Conservation (phyloP, 164 flowering plant species). For the Amborella trichopoda region DNA sequence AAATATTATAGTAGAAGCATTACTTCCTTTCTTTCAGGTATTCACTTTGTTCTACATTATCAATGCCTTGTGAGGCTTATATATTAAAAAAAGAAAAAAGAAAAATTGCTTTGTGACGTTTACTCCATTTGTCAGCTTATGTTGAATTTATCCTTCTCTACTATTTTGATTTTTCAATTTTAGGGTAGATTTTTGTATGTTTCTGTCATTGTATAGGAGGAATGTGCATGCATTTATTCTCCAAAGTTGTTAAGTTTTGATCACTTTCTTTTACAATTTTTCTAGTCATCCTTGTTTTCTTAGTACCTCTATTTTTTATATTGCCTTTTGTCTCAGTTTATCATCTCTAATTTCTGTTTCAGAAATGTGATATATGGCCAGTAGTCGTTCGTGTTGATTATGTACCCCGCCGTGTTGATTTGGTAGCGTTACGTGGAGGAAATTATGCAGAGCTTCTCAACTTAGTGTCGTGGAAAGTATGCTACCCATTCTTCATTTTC, state of each 20-base stretch:
- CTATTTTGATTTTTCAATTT: too few species aligned
- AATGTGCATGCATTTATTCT: too few species aligned
- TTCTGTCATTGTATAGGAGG: too few species aligned
- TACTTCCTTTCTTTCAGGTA: conserved; percentile 97
- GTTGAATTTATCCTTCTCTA: too few species aligned
- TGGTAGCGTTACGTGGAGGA: conserved; percentile 75
- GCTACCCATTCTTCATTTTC: too few species aligned
- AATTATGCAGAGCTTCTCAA: conserved; percentile 92
- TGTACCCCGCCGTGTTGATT: conserved; percentile 67
- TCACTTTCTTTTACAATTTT: too few species aligned
- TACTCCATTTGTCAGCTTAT: too few species aligned
- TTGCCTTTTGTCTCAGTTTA: not conserved
- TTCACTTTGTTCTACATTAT: not conserved
- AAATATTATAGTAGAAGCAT: conserved; percentile 63
- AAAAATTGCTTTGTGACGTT: too few species aligned
- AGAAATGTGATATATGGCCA: conserved; percentile 90
- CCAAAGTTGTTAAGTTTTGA: too few species aligned
- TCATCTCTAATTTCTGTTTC: conserved; percentile 14
- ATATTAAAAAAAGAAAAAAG: too few species aligned
- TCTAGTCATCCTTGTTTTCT: too few species aligned
- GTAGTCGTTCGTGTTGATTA: conserved; percentile 73
- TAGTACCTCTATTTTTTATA: not conserved
- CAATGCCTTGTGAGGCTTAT: not conserved
- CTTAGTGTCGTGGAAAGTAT: conserved; percentile 92
- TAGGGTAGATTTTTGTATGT: too few species aligned